These are phyloP conservation scores for Pleurotus tuber-regium DNA, from an alignment of 768 basidiomycete species.

Conservation along the genomic window DNA sequence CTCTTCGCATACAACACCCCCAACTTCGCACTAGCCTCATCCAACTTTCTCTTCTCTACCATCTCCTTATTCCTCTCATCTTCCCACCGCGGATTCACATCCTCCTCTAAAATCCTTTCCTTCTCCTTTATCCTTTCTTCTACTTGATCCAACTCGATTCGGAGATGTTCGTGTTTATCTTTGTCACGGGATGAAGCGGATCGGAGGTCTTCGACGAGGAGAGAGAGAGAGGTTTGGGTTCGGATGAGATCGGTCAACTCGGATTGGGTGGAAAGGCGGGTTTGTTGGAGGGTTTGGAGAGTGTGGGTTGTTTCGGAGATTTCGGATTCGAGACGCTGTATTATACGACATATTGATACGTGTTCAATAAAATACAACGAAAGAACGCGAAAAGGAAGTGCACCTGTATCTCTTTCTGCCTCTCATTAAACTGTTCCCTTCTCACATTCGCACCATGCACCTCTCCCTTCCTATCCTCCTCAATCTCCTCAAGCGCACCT, in stretches of 20 bases:
- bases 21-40: constrained; percentile 70
- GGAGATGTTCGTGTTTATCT: constrained; percentile 59
- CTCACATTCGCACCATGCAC: constrained; percentile 82
- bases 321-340: constrained; percentile 68
- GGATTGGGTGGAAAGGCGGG: constrained; percentile 71
- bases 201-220: constrained; percentile 74
- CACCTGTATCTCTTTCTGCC: constrained; percentile 86
- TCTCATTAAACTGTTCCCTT: constrained; percentile 74
- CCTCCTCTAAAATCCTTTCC: constrained; percentile 57
- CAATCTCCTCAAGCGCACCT: constrained; percentile 81
- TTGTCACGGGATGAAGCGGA: constrained; percentile 63
- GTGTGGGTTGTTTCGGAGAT: constrained; percentile 69
- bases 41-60: constrained; percentile 63
- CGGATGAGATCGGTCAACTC: constrained; percentile 89
- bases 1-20: constrained; percentile 85
- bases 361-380: too few relatives aligned
- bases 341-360: too few relatives aligned
- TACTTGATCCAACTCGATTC: constrained; percentile 61
- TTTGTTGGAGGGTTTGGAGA: constrained; percentile 65
- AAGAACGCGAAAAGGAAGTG: constrained; percentile 17
- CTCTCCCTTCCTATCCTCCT: constrained; percentile 78
- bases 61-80: constrained; percentile 46
- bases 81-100: constrained; percentile 74
- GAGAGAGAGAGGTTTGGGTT: constrained; percentile 82
- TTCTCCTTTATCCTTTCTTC: constrained; percentile 61